Evolutionary conservation across 2,329 filamentous ascomycete species (phyloP), one percentile per base, ranked within the genome.

Genomic region (Akanthomyces uredinophilus): DNA sequence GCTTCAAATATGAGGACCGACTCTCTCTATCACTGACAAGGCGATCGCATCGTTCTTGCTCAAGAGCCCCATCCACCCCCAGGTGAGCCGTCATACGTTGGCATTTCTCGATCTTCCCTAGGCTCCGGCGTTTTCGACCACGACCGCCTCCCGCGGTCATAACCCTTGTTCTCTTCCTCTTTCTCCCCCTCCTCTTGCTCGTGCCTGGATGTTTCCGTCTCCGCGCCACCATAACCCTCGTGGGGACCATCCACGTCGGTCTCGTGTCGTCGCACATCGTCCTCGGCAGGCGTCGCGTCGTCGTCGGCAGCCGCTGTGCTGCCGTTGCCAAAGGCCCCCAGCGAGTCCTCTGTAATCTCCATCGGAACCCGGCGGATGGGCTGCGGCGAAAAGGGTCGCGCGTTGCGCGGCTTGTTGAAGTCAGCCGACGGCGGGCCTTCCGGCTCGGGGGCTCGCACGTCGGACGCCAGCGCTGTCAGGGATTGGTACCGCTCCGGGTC

Each of bases 361-460:
- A 75, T 77, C 20, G 75, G 74, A 13, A 73, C 67, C 1, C 76
- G 71, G 11, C 77, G 71, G 49, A 78, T 78, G 27, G 75, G 84
- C 68, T 84, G 82, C 2, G 86, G 86, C 18, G 83, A 86, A 67
- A 88, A 88, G 0, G 85, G 85, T 37, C 85, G 71, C 20, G 82
- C 79, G 18, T 80, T 81, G 18, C 84, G 75, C 16, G 81, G 77
- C 55, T 79, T 77, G 70, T 83, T 84, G 65, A 83, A 77, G 52
- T 84, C 82, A 13, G 81, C 68, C 1, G 77, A 83, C 66, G 84
- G 81, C 52, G 84, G 78, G 69, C 81, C 83, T 50, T 83, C 80
- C 0, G 72, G 69, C 51, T 84, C 57, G 18, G 22, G 16, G 1
- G 46, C 20, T 14, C 47, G 24, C 24, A 13, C 22, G 64, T 73